A percentile compares a stretch with the other conserved stretches of the same genome.
Conservation (phyloP, 257 asterid genomes). For the Paraleonurus japonicus region DNA sequence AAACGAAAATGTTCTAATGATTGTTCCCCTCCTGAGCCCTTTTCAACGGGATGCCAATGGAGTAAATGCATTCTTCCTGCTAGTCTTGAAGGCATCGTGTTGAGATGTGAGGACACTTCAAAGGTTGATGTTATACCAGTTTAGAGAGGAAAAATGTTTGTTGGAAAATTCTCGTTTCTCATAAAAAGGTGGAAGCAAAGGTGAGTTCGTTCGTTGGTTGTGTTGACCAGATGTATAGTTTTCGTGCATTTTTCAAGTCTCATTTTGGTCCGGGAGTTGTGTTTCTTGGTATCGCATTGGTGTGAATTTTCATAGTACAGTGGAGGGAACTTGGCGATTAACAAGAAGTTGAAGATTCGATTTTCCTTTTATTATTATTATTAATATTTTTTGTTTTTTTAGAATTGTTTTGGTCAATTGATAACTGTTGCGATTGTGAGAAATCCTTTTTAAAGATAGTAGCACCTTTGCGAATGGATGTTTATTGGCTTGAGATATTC, state of each 20-base stretch:
- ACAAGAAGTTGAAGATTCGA: conserved; percentile 30
- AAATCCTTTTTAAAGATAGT: conserved; percentile 31
- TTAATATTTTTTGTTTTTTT: conserved; percentile 1
- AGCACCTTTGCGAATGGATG: conserved; percentile 26
- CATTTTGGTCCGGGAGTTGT: conserved; percentile 29
- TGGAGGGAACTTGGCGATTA: conserved; percentile 31
- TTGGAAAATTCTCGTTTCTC: conserved; percentile 21
- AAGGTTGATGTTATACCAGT: conserved; percentile 65
- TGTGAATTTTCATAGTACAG: conserved; percentile 44
- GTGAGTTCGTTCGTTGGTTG: conserved; percentile 12
- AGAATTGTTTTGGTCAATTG: conserved; percentile 35
- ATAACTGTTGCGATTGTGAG: conserved; percentile 33
- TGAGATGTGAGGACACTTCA: conserved; percentile 66
- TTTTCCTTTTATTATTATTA: conserved; percentile 21
- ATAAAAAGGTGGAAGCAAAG: conserved; percentile 19
- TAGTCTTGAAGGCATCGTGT: conserved; percentile 61
- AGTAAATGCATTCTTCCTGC: conserved; percentile 68
- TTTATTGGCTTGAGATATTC: conserved; percentile 40
- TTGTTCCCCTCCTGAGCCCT: conserved; percentile 68
- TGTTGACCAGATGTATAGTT: conserved; percentile 45
- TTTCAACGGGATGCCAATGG: conserved; percentile 70
- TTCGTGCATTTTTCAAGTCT: conserved; percentile 25
- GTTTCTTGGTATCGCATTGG: conserved; percentile 24
- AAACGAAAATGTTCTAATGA: conserved; percentile 65
- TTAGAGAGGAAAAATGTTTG: conserved; percentile 21